Conservation (phyloP, 2,329 filamentous ascomycete species). For the Fusarium sp. region DNA sequence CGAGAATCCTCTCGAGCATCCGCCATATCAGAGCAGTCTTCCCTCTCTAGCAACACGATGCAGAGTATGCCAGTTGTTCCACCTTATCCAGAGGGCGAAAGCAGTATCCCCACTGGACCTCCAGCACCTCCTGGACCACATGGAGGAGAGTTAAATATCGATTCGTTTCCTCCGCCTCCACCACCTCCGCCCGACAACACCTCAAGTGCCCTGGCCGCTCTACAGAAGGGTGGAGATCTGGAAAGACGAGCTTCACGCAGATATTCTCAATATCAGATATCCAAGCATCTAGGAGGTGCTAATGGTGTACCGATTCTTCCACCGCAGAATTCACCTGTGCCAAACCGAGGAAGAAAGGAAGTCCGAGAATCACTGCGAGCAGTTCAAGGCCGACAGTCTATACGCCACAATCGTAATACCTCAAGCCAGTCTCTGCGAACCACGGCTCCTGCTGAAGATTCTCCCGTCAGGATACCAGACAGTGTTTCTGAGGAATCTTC, state of each 20-base stretch:
- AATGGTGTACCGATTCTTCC: slow-evolving; percentile 89
- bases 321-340: slow-evolving; percentile 81
- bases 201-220: slow-evolving; percentile 87
- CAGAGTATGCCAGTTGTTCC: slow-evolving; percentile 80
- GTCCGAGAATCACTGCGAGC: slow-evolving; percentile 84
- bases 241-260: slow-evolving; percentile 91
- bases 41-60: slow-evolving; percentile 77
- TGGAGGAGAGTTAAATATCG: slow-evolving; percentile 62
- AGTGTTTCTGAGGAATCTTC: slow-evolving; percentile 70
- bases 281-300: slow-evolving; percentile 86
- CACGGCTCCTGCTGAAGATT: slow-evolving; percentile 59
- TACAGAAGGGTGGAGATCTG: slow-evolving; percentile 91
- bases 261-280: slow-evolving; percentile 97
- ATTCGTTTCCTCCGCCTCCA: slow-evolving; percentile 77
- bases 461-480: slow-evolving; percentile 67
- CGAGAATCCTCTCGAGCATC: slow-evolving; percentile 63
- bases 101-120: slow-evolving; percentile 56
- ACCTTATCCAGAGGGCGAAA: slow-evolving; percentile 73
- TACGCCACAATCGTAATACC: slow-evolving; percentile 59
- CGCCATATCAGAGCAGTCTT: slow-evolving; percentile 68
- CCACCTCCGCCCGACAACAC: slow-evolving; percentile 74
- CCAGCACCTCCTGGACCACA: slow-evolving; percentile 51
- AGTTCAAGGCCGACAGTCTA: slow-evolving; percentile 63
- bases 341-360: slow-evolving; percentile 82
- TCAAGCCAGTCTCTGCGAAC: slow-evolving; percentile 55